phyloP scores from a whole-genome alignment of 495 filamentous ascomycete species.

The Penicillium antarcticum region DNA sequence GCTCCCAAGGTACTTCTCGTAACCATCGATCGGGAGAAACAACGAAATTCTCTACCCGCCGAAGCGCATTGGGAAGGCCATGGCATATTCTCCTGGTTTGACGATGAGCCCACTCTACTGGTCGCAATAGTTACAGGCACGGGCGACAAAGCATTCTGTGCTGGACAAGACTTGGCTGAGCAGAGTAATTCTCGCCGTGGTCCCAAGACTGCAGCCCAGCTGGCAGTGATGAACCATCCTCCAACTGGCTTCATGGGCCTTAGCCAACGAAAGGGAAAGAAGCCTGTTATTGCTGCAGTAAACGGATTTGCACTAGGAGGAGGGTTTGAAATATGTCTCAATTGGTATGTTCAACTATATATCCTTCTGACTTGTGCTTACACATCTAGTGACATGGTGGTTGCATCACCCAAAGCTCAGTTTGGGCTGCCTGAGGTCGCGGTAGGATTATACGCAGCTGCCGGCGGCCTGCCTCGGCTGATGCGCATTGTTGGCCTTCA shows the following conservation, averaged over 20 bases:
- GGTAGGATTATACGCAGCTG: constrained; percentile 62
- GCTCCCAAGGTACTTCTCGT: constrained; percentile 30
- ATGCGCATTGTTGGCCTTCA: constrained; percentile 57
- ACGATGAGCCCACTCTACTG: constrained; percentile 44
- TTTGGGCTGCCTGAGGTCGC: constrained; percentile 65
- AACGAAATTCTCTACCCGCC: constrained; percentile 40
- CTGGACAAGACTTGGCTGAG: constrained; percentile 44
- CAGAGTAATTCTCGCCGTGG: constrained; percentile 9
- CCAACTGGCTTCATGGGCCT: constrained; percentile 26
- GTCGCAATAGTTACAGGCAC: constrained; percentile 48
- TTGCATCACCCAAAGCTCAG: constrained; percentile 49
- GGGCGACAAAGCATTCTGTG: constrained; percentile 50
- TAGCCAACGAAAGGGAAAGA: constrained; percentile 29
- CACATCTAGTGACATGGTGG: constrained; percentile 51
- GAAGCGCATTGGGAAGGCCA: constrained; percentile 44
- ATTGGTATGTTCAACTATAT: constrained; percentile 29
- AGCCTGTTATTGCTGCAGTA: constrained; percentile 67
- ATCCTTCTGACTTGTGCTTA: background rate
- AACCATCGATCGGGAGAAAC: constrained; percentile 32
- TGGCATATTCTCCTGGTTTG: constrained; percentile 45
- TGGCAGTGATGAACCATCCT: constrained; percentile 17
- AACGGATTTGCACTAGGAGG: constrained; percentile 68
- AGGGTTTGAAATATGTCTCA: constrained; percentile 68
- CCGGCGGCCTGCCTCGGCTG: constrained; percentile 66
- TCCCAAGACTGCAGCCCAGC: constrained; percentile 3